Conservation (phyloP, 2,329 filamentous ascomycete species). For the Ophiostoma tasmaniense region DNA sequence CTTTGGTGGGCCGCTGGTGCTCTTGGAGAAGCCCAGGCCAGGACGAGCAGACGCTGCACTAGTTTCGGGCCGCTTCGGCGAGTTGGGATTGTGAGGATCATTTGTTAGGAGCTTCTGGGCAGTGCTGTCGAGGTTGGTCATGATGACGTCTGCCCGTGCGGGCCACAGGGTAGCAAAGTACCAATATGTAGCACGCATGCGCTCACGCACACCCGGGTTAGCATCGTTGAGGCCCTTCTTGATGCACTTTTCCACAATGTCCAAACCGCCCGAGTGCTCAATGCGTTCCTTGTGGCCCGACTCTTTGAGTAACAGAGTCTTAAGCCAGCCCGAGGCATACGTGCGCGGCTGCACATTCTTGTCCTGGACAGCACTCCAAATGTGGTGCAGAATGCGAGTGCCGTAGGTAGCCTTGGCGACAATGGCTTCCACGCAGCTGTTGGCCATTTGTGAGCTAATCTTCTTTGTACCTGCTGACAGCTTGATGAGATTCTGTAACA, state of each 20-base stretch:
- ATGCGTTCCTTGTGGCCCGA: slow-evolving; percentile 69
- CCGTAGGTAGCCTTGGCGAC: slow-evolving; percentile 74
- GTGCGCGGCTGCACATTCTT: slow-evolving; percentile 85
- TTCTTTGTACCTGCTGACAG: slow-evolving; percentile 86
- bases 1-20: slow-evolving; percentile 47
- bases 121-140: slow-evolving; percentile 67
- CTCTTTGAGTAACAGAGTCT: slow-evolving; percentile 71
- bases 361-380: slow-evolving; percentile 75
- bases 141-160: slow-evolving; percentile 63
- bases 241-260: slow-evolving; percentile 78
- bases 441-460: slow-evolving; percentile 78
- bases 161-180: slow-evolving; percentile 70
- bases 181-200: slow-evolving; percentile 82
- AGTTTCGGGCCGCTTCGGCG: slow-evolving; percentile 43
- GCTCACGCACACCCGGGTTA: slow-evolving; percentile 83
- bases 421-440: slow-evolving; percentile 70
- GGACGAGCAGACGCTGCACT: slow-evolving; percentile 35
- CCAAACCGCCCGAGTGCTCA: slow-evolving; percentile 76
- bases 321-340: slow-evolving; percentile 75
- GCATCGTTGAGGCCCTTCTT: slow-evolving; percentile 82
- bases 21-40: slow-evolving; percentile 54
- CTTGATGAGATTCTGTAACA: slow-evolving; percentile 84
- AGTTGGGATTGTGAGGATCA: slow-evolving; percentile 73
- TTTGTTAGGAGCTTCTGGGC: slow-evolving; percentile 74
- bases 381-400: slow-evolving; percentile 72